Conservation (phyloP, 768 basidiomycete genomes). For the Gyrodon lividus region DNA sequence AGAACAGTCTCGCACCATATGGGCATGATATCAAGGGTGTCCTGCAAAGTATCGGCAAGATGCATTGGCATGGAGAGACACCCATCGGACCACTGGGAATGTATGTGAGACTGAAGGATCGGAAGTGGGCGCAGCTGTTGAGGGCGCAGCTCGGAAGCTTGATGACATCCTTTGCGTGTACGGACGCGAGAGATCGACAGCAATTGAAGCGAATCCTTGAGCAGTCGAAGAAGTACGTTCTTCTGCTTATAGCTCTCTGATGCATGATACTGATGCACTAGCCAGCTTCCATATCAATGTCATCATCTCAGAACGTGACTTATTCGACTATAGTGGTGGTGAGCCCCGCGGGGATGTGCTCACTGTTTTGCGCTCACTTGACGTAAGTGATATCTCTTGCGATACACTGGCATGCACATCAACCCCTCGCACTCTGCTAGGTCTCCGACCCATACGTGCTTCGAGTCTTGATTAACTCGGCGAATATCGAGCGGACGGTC, state of each 20-base stretch:
- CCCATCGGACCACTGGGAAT: slow-evolving; percentile 82
- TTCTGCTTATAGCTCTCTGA: slow-evolving; percentile 9
- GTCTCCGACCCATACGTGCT: slow-evolving; percentile 71
- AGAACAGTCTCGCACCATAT: slow-evolving; percentile 59
- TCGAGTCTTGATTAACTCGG: slow-evolving; percentile 77
- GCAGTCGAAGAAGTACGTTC: slow-evolving; percentile 61
- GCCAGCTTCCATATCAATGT: slow-evolving; percentile 49
- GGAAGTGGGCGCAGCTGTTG: slow-evolving; percentile 65
- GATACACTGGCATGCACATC: not conserved
- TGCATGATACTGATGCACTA: slow-evolving; percentile 10
- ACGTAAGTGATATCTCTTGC: slow-evolving; percentile 45
- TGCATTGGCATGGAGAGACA: slow-evolving; percentile 60
- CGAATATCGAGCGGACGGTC: slow-evolving; percentile 67
- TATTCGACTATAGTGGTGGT: slow-evolving; percentile 78
- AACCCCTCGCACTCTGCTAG: slow-evolving; percentile 40
- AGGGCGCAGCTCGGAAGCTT: slow-evolving; percentile 54
- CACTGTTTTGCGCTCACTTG: slow-evolving; percentile 80
- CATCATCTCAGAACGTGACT: slow-evolving; percentile 65
- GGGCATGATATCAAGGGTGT: slow-evolving; percentile 61
- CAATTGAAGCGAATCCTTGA: slow-evolving; percentile 57
- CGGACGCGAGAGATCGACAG: slow-evolving; percentile 60
- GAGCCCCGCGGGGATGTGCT: slow-evolving; percentile 62
- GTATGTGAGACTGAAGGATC: slow-evolving; percentile 72
- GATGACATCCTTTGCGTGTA: slow-evolving; percentile 74
- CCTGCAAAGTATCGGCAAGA: slow-evolving; percentile 47